Evolutionary conservation across 73 alveolate genomes (phyloP).

Genomic region (Tetrahymena thermophila): DNA sequence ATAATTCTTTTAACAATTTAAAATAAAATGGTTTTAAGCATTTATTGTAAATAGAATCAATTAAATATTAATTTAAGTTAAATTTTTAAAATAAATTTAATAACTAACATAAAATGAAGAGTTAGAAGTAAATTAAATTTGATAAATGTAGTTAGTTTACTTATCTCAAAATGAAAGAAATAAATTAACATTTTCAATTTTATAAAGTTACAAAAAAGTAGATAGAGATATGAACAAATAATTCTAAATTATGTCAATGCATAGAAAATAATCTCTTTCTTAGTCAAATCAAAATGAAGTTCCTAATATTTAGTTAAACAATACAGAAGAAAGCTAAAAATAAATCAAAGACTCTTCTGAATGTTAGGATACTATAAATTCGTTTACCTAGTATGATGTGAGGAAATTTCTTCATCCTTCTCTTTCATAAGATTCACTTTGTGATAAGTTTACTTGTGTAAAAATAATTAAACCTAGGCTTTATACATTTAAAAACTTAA

Average conservation of each 20-base stretch:
- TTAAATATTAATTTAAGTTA: too few relatives aligned
- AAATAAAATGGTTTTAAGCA: too few relatives aligned
- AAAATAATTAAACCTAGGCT: too few relatives aligned
- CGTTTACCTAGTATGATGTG: background rate
- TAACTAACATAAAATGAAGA: too few relatives aligned
- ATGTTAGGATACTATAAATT: background rate
- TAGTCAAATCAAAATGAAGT: background rate
- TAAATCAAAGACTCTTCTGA: background rate
- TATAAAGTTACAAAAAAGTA: background rate
- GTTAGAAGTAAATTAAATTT: too few relatives aligned
- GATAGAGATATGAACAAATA: background rate
- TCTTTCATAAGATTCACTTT: background rate
- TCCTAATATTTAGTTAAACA: background rate
- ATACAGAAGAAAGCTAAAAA: background rate
- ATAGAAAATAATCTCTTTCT: background rate
- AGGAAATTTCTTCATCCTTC: background rate
- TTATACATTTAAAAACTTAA: too few relatives aligned
- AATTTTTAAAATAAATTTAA: too few relatives aligned
- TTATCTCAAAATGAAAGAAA: too few relatives aligned
- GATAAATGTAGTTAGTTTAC: too few relatives aligned
- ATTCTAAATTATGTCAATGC: background rate
- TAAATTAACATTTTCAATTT: too few relatives aligned
- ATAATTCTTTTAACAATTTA: too few relatives aligned
- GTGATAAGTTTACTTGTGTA: background rate
- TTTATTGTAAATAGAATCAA: too few relatives aligned